Base-by-base conservation (phyloP, 108 stramenopile species). In the Nannochloropsis oceanica region DNA sequence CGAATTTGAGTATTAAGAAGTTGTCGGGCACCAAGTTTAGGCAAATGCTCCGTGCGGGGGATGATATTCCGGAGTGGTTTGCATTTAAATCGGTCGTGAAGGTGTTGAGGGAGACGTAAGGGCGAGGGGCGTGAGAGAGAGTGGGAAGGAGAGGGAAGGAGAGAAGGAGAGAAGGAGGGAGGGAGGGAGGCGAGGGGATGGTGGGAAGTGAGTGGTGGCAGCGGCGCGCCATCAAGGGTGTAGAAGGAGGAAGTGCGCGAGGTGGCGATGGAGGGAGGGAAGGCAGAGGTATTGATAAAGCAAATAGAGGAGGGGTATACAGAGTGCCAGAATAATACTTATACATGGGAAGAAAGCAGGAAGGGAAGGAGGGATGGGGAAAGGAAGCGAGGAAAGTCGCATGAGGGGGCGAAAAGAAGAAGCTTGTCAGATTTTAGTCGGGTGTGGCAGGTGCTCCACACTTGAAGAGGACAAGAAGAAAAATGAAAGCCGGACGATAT, bases 61-160 rank as follows among this genome's bases (percentile, higher is more conserved):
- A 98, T 79, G 97, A 98, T 85, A 99, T 99, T 89, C 99, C 99
- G 44, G 97, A 97, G 88, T 99, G 99, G 99, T 99, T 99, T 87
- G 97, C 99, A 27, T 98, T 97, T 92, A 96, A 96, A 93, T 92
- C 92, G 85, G 99, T 99, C 43, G 97, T 99, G 43, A 27, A 84
- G 79, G 87, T 88, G 42, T 84, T 25, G 26, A 13, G 26, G 26
- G 26, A 26, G 80, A 25, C n/a, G 25, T 81, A 3, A 25, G 25
- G 25, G 1, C 13, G 26, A 27, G 80, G 25, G 80, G 80, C n/a
- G 80, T 14, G 0, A 25, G 24, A 24, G 25, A 24, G 80, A 24
- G 80, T 24, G 80, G 80, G 80, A 25, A 22, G 80, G 22, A 24
- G 18, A 12, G 25, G 80, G n/a, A 24, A 25, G 24, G 80, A 0